Conservation (phyloP, 768 basidiomycete species). For the Dendrothele bispora region DNA sequence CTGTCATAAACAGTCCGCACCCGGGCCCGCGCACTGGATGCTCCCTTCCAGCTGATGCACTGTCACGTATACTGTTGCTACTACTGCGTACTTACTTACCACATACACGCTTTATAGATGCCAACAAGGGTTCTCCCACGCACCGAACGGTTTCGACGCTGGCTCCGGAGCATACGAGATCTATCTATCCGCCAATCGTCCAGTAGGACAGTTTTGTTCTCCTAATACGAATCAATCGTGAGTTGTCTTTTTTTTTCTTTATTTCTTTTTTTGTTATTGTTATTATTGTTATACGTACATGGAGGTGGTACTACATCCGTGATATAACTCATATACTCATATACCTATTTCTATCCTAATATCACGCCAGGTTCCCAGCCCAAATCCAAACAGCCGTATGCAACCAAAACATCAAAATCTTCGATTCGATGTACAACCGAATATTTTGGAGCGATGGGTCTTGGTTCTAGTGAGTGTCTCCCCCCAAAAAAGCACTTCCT, state of each 20-base stretch:
- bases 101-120: too few relatives aligned
- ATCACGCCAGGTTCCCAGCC: conserved; percentile 15
- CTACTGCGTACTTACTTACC: too few relatives aligned
- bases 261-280: too few relatives aligned
- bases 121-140: too few relatives aligned
- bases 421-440: conserved; percentile 15
- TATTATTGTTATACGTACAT: too few relatives aligned
- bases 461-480: too few relatives aligned
- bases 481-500: too few relatives aligned
- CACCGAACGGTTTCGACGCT: too few relatives aligned
- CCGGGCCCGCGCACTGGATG: conserved; percentile 11
- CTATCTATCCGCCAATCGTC: conserved; percentile 3
- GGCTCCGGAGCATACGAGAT: conserved; percentile 1
- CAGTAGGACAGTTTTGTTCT: conserved; percentile 12
- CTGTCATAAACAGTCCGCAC: background rate
- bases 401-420: conserved; percentile 18
- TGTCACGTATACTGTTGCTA: conserved; percentile 15
- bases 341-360: too few relatives aligned
- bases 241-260: background rate
- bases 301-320: background rate
- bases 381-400: conserved; percentile 21
- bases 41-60: conserved; percentile 18
- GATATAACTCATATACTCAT: too few relatives aligned
- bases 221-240: conserved; percentile 20
- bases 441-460: conserved; percentile 17